Evolutionary conservation across 306 rosid species (phyloP), one percentile per base, ranked within the genome.

Genomic region (Trifolium pratense): DNA sequence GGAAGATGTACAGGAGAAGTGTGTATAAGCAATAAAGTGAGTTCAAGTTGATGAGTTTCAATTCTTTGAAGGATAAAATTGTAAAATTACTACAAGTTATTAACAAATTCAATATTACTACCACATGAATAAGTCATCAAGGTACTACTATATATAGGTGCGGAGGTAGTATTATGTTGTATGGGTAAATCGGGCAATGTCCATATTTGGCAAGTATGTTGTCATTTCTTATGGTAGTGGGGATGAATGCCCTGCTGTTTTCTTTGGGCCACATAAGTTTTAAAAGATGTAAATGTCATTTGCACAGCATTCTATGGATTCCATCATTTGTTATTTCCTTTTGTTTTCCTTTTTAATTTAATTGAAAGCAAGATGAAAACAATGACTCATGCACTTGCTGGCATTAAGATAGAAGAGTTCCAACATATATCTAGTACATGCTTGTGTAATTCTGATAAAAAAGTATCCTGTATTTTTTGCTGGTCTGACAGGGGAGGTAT

Each of bases 401-500:
- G 20, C 65, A 51, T 77, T 34, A 58, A 43, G 79, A 49, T 67
- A 43, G 26, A 42, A 45, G 46, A 32, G 48, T 31, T 23, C 16
- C 48, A 56, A 73, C 66, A 51, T 29, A 29, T 29, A 39, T 67
- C 11, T 68, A 45, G 26, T 11, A 39, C 16, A 26, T 14, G 25
- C 60, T 25, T 52, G 49, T 52, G 21, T 52, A 36, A 20, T 58
- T 46, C 68, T 74, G 73, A 72, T 72, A n/a, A n/a, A n/a, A n/a
- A n/a, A n/a, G 59, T 74, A 58, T 71, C 66, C 66, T 74, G 75
- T 76, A 70, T 62, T 79, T 72, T 81, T 26, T 74, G 67, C 60
- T 53, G 78, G 62, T 73, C 21, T 77, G 81, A 66, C 89, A 95
- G 99, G 71, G 88, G 87, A 46, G 96, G 91, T 58, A 91, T 95